Evolutionary conservation across 306 rosid genomes (phyloP).

Genomic region (Malus sylvestris): DNA sequence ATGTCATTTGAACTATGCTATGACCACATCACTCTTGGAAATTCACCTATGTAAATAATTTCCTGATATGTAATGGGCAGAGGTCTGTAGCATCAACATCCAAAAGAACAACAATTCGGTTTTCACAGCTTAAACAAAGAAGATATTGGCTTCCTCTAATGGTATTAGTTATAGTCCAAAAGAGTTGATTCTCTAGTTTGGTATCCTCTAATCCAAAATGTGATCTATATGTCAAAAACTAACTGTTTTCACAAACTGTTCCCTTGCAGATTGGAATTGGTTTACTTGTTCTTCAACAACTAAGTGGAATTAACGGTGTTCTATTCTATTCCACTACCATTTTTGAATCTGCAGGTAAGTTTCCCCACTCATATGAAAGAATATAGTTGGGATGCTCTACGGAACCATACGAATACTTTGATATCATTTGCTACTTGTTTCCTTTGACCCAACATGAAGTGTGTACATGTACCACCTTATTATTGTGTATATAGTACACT

Average conservation of each 20-base stretch:
- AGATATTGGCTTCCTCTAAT: constrained; percentile 87
- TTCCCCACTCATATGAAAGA: not conserved
- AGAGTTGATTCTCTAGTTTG: constrained; percentile 13
- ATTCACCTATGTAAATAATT: not conserved
- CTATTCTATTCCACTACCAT: constrained; percentile 83
- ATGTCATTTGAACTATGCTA: not conserved
- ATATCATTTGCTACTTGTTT: not conserved
- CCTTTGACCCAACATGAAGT: not conserved
- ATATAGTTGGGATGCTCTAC: not conserved
- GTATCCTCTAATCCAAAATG: constrained; percentile 12
- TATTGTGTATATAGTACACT: not conserved
- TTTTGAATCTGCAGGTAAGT: constrained; percentile 60
- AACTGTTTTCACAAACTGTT: constrained; percentile 22
- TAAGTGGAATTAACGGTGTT: constrained; percentile 84
- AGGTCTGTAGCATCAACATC: constrained; percentile 60
- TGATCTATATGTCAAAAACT: constrained; percentile 10
- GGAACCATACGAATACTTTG: not conserved
- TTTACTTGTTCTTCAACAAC: constrained; percentile 84
- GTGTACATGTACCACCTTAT: not conserved
- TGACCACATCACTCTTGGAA: constrained; percentile 7
- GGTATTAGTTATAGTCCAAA: constrained; percentile 35
- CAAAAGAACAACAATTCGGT: constrained; percentile 63
- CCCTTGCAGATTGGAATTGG: constrained; percentile 82
- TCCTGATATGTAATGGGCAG: constrained; percentile 33
- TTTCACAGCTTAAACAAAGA: constrained; percentile 70